Percentiles rank a stretch among this genome's conserved stretches.
These are phyloP conservation scores for Aspergillus bertholletiae DNA, from an alignment of 495 filamentous ascomycete species.

Conservation along the genomic window DNA sequence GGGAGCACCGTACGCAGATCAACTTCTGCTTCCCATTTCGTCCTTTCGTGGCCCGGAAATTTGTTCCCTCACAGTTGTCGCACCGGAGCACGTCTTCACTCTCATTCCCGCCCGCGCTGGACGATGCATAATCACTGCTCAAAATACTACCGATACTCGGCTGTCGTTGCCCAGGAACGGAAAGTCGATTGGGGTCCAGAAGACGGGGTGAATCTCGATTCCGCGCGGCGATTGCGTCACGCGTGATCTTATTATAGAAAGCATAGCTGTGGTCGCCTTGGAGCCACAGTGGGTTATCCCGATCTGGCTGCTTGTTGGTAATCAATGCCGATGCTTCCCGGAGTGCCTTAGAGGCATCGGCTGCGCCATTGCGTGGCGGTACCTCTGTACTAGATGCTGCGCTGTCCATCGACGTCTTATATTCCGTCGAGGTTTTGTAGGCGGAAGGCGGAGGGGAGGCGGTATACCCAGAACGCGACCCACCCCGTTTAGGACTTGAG, in stretches of 20 bases:
- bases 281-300: conserved; percentile 47
- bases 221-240: conserved; percentile 38
- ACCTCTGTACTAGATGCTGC: conserved; percentile 17
- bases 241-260: conserved; percentile 49
- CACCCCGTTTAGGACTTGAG: conserved; percentile 21
- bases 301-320: conserved; percentile 14
- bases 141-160: conserved; percentile 36
- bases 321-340: conserved; percentile 17
- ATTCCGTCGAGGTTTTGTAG: conserved; percentile 26
- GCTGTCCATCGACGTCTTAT: conserved; percentile 27
- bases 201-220: conserved; percentile 25
- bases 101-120: conserved; percentile 32
- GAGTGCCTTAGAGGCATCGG: conserved; percentile 7
- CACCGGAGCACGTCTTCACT: conserved; percentile 44
- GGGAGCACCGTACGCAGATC: conserved; percentile 50
- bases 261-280: conserved; percentile 50
- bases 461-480: conserved; percentile 31
- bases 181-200: conserved; percentile 23
- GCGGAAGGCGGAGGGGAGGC: conserved; percentile 36
- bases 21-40: conserved; percentile 45
- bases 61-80: conserved; percentile 45
- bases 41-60: conserved; percentile 49
- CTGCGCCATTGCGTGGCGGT: conserved; percentile 1
- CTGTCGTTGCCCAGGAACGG: conserved; percentile 25
- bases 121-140: conserved; percentile 45